Evolutionary conservation across 1,284 basidiomycete species (phyloP).

Genomic region (Ganoderma resinaceum): DNA sequence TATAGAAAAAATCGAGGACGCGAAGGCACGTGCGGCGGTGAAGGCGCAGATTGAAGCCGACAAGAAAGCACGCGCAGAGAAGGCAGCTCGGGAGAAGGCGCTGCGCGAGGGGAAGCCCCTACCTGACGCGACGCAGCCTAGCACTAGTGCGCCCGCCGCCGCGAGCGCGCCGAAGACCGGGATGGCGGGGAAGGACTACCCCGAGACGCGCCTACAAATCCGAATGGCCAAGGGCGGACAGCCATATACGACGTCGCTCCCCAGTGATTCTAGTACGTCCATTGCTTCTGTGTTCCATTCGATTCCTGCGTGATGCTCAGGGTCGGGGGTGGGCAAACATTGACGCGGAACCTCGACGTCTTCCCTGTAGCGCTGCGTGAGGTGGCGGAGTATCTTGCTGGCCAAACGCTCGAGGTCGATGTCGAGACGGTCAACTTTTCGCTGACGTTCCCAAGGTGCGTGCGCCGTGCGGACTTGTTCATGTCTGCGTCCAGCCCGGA

Average conservation of each 20-base stretch:
- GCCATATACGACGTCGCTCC: constrained; percentile 81
- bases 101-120: constrained; percentile 75
- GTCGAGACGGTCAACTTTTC: constrained; percentile 80
- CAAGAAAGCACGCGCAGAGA: constrained; percentile 88
- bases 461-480: constrained; percentile 31
- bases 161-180: constrained; percentile 48
- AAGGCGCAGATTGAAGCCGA: constrained; percentile 95
- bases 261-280: constrained; percentile 79
- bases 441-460: constrained; percentile 85
- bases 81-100: constrained; percentile 87
- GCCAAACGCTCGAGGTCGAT: constrained; percentile 71
- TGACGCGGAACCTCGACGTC: constrained; percentile 11
- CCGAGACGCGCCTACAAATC: constrained; percentile 87
- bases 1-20: constrained; percentile 87
- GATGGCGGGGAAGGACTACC: constrained; percentile 71
- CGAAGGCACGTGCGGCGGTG: constrained; percentile 82
- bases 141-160: constrained; percentile 46
- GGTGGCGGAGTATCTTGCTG: constrained; percentile 87
- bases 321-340: neutral
- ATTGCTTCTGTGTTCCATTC: neutral
- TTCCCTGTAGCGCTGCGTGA: constrained; percentile 70
- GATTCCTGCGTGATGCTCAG: constrained; percentile 3
- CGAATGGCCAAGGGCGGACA: constrained; percentile 81
- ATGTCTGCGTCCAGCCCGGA: neutral
- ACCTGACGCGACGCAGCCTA: constrained; percentile 31